phyloP scores from a whole-genome alignment of 1,284 basidiomycete genomes.

The Mycosarcoma mackinlayi region DNA sequence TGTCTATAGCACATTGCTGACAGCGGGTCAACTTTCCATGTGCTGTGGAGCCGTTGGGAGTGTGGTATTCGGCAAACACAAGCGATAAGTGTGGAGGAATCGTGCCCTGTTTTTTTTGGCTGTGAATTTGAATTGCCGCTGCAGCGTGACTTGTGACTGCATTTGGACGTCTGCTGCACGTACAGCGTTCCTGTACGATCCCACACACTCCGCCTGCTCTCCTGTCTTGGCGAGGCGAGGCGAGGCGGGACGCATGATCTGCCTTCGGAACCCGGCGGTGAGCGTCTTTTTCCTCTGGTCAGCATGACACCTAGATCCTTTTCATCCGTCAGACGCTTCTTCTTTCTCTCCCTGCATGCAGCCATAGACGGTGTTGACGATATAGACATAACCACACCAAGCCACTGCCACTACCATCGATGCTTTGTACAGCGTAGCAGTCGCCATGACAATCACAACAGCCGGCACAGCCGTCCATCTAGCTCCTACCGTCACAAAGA shows the following conservation, averaged over 20 bases:
- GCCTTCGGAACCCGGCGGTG: neutral
- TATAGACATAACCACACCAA: no score
- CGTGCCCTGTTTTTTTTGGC: no score
- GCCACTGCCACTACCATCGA: neutral
- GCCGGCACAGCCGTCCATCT: slow-evolving; percentile 54
- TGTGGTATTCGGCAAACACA: no score
- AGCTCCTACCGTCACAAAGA: slow-evolving; percentile 62
- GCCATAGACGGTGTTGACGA: neutral
- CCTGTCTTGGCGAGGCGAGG: neutral
- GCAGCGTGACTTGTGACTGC: neutral
- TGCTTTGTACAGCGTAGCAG: neutral
- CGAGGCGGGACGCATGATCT: neutral
- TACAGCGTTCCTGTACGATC: neutral
- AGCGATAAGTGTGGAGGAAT: no score
- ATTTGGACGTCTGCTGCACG: neutral
- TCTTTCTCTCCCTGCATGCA: neutral
- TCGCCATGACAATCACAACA: slow-evolving; percentile 61
- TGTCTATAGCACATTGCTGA: no score
- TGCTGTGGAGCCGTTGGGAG: no score
- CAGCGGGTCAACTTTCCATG: no score
- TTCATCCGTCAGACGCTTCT: neutral
- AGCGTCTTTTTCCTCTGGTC: no score
- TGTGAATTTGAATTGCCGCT: neutral
- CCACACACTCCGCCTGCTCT: neutral
- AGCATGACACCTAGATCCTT: no score